These are phyloP conservation scores for Zygosaccharomyces pseudobailii DNA, from an alignment of 1,139 yeast genomes.

Conservation along the genomic window DNA sequence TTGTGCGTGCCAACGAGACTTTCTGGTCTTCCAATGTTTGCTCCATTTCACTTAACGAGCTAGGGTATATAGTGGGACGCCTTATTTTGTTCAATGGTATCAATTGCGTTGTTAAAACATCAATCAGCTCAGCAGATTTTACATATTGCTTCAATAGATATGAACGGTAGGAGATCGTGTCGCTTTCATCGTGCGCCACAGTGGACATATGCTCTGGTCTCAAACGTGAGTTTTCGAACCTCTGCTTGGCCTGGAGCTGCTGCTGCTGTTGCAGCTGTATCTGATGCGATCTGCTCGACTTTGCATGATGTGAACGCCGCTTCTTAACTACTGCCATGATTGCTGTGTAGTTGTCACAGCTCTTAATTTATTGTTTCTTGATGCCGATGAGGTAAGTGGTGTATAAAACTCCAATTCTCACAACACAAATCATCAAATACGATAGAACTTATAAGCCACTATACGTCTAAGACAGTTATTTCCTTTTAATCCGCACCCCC, in stretches of 20 bases:
- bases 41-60: conserved; percentile 11
- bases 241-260: conserved; percentile 16
- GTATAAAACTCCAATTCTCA: neutral
- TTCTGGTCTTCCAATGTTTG: conserved; percentile 13
- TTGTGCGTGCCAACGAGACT: conserved; percentile 9
- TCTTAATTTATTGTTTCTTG: neutral
- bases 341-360: neutral
- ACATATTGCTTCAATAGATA: conserved; percentile 26
- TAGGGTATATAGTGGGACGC: conserved; percentile 20
- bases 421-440: neutral
- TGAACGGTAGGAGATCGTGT: conserved; percentile 30
- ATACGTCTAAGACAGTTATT: neutral
- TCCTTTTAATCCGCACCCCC: conserved; percentile 1
- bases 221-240: conserved; percentile 22
- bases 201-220: conserved; percentile 28
- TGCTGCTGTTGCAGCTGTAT: conserved; percentile 15
- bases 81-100: conserved; percentile 22
- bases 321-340: conserved; percentile 21
- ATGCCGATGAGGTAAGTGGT: neutral
- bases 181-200: conserved; percentile 33
- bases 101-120: conserved; percentile 24
- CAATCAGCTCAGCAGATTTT: conserved; percentile 20
- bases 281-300: conserved; percentile 11
- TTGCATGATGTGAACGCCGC: conserved; percentile 17
- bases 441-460: neutral